A percentile compares a stretch with the other conserved stretches of the same genome.
These are phyloP conservation scores for Claviceps sp. DNA, from an alignment of 2,329 filamentous ascomycete species.

Conservation along the genomic window DNA sequence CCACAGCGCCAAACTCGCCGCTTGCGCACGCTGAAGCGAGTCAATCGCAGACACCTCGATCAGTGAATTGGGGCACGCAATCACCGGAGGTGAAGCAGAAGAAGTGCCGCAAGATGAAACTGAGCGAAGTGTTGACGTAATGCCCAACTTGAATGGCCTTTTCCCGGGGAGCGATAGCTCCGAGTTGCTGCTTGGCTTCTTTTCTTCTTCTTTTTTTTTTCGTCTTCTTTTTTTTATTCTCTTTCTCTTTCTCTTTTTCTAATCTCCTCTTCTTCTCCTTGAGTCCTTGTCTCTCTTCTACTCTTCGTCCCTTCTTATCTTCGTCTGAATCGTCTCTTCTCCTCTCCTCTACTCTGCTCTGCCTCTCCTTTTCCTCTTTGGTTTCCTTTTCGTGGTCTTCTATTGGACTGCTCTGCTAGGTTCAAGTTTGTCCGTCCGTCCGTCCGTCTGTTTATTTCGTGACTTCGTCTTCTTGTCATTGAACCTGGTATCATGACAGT, in stretches of 20 bases:
- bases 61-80: neutral
- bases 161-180: too few relatives aligned
- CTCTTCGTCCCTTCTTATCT: too few relatives aligned
- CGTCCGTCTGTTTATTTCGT: neutral
- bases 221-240: neutral
- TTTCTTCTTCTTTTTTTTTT: neutral
- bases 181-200: neutral
- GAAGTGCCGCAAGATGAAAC: neutral
- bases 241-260: neutral
- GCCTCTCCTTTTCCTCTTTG: too few relatives aligned
- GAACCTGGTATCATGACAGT: neutral
- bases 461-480: neutral
- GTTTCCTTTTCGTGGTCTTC: too few relatives aligned
- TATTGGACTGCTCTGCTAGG: too few relatives aligned
- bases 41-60: neutral
- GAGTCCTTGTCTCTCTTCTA: too few relatives aligned
- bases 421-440: too few relatives aligned
- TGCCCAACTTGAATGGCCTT: neutral
- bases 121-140: neutral
- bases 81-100: neutral
- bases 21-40: neutral
- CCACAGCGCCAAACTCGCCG: constrained; percentile 1
- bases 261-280: too few relatives aligned
- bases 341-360: too few relatives aligned
- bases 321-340: too few relatives aligned